Base-by-base conservation (phyloP, 768 basidiomycete species). In the Tylopilus vinaceipallidus region DNA sequence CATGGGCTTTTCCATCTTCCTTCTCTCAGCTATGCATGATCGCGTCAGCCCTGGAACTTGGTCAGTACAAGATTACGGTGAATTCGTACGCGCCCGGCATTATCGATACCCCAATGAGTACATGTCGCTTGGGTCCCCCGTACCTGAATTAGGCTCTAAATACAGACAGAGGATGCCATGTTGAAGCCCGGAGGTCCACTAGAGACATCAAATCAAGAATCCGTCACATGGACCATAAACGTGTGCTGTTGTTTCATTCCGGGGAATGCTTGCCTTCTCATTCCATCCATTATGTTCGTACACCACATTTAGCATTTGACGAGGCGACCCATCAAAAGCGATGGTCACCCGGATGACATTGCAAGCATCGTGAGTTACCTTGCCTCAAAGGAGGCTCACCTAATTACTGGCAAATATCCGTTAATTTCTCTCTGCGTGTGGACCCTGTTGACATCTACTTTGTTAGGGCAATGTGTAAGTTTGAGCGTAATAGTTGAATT, bases 361-460 rank as follows among this genome's bases (percentile, higher is more conserved):
- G 71, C 73, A 22, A 56, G 58, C 9, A n/a, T 67, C 6, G 70
- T 73, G 0, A 71, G 71, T 10, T 73, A 63, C 44, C 57, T 74
- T 14, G 70, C 63, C 6, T 72, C 71, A 8, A 63, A 69, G 19
- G 68, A 65, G n/a, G 62, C 71, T 4, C 60, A 65, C 14, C 70
- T 70, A 46, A 58, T 74, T 12, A 74, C 71, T 8, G 71, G 71
- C 55, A 33, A 52, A 62, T 30, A 35, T 45, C 37, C 3, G 10
- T 40, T 24, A 5, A 20, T 20, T 3, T n/a, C 3, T n/a, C n/a
- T 26, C 6, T 27, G 24, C 37, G 19, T 11, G 8, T 13, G 4
- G 6, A 11, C 26, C 27, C 27, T 11, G 27, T 42, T 57, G 30
- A 50, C n/a, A 4, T 7, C 40, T 20, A 3, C 30, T 48, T 34